phyloP scores from a whole-genome alignment of 2,329 filamentous ascomycete genomes.

The Penicillium hordei region DNA sequence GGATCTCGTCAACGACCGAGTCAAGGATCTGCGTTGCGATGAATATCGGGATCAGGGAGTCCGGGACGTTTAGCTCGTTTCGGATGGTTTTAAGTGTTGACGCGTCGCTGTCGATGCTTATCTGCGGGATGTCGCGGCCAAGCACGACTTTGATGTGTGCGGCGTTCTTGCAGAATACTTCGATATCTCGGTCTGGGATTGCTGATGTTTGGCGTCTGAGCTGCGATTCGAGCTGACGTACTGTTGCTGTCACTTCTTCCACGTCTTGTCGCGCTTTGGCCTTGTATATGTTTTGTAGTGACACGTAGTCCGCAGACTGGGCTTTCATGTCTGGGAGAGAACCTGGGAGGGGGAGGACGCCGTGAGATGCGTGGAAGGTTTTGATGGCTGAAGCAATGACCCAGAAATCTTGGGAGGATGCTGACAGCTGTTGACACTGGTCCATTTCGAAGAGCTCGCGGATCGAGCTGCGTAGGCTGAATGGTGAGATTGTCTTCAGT shows the following conservation, averaged over 20 bases:
- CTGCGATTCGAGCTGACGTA: slow-evolving; percentile 56
- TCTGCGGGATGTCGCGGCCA: slow-evolving; percentile 57
- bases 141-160: slow-evolving; percentile 88
- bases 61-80: slow-evolving; percentile 43
- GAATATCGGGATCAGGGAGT: slow-evolving; percentile 67
- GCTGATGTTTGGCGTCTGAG: slow-evolving; percentile 46
- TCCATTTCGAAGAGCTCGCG: slow-evolving; percentile 75
- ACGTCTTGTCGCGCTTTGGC: slow-evolving; percentile 76
- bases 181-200: slow-evolving; percentile 72
- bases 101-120: slow-evolving; percentile 33
- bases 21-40: slow-evolving; percentile 58
- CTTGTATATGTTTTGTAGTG: slow-evolving; percentile 91
- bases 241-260: slow-evolving; percentile 67
- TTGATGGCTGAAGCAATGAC: slow-evolving; percentile 78
- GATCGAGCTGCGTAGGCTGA: slow-evolving; percentile 67
- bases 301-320: slow-evolving; percentile 82
- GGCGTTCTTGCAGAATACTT: slow-evolving; percentile 92
- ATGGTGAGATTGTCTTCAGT: slow-evolving; percentile 75
- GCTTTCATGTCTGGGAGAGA: slow-evolving; percentile 97
- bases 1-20: slow-evolving; percentile 55
- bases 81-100: slow-evolving; percentile 46
- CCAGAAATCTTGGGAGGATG: slow-evolving; percentile 72
- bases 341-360: slow-evolving; percentile 77
- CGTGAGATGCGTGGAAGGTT: slow-evolving; percentile 71
- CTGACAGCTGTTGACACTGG: slow-evolving; percentile 52